These are phyloP conservation scores for Pulveroboletus ravenelii DNA, from an alignment of 768 basidiomycete genomes.

Conservation along the genomic window DNA sequence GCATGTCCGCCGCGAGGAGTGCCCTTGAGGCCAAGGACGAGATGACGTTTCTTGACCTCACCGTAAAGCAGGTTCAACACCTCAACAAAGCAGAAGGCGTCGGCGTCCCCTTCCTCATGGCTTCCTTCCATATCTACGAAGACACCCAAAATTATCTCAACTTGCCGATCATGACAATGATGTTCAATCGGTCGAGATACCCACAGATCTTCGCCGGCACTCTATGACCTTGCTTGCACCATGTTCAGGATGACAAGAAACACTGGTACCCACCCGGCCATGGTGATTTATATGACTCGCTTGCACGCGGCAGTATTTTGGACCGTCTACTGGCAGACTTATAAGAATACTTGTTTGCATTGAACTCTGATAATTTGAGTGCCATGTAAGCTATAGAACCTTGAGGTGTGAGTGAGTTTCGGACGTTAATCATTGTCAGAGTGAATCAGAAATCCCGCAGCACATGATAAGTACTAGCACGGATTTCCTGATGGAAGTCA, in stretches of 20 bases:
- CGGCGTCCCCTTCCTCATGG: conserved; percentile 98
- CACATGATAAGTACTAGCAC: conserved; percentile 79
- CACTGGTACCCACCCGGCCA: conserved; percentile 98
- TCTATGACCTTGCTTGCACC: conserved; percentile 76
- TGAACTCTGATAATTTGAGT: conserved; percentile 90
- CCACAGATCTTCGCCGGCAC: conserved; percentile 90
- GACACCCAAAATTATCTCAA: conserved; percentile 97
- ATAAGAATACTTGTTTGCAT: conserved; percentile 96
- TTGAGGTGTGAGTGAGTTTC: conserved; percentile 1
- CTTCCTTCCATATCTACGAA: conserved; percentile 97
- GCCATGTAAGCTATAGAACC: conserved; percentile 54
- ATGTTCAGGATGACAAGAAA: conserved; percentile 78
- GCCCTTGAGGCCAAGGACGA: conserved; percentile 96
- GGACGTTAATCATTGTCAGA: conserved; percentile 30
- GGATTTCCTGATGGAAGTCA: conserved; percentile 94
- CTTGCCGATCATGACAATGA: conserved; percentile 89
- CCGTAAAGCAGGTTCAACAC: conserved; percentile 93
- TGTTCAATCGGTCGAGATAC: conserved; percentile 92
- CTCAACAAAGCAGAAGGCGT: conserved; percentile 80
- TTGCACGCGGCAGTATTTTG: conserved; percentile 85
- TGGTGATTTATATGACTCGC: conserved; percentile 95
- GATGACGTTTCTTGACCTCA: conserved; percentile 96
- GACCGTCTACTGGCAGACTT: conserved; percentile 86
- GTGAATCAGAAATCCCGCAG: conserved; percentile 82
- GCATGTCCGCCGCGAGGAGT: conserved; percentile 84